A percentile compares a stretch with the other conserved stretches of the same genome.
These are phyloP conservation scores for Usnea hakonensis DNA, from an alignment of 495 filamentous ascomycete genomes.

Conservation along the genomic window DNA sequence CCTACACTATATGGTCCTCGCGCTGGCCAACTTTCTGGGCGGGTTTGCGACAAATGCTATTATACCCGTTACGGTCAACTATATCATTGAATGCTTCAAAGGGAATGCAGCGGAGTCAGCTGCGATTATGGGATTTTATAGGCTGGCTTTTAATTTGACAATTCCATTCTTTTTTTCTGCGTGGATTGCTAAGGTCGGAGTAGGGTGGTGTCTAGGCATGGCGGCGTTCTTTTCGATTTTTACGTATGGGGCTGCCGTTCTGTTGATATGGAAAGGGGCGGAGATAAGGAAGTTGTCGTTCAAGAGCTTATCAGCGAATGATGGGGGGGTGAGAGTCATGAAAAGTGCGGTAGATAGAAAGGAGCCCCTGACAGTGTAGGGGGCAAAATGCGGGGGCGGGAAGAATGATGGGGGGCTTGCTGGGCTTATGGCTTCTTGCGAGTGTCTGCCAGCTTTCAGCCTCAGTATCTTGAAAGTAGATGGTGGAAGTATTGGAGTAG, in stretches of 20 bases:
- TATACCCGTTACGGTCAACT: constrained; percentile 30
- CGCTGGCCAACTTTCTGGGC: constrained; percentile 33
- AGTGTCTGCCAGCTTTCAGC: too few species aligned
- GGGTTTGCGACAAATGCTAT: constrained; percentile 34
- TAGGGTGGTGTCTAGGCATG: constrained; percentile 35
- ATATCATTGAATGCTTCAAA: constrained; percentile 43
- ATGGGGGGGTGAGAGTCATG: constrained; percentile 2
- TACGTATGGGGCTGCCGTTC: constrained; percentile 30
- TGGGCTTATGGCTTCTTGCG: too few species aligned
- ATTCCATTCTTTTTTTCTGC: constrained; percentile 42
- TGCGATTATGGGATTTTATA: constrained; percentile 36
- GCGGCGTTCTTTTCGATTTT: constrained; percentile 38
- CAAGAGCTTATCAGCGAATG: constrained; percentile 4
- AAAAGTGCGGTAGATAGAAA: too few species aligned
- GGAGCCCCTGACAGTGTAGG: too few species aligned
- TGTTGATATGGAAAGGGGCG: constrained; percentile 30
- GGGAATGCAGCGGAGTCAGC: constrained; percentile 37
- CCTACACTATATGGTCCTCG: constrained; percentile 41
- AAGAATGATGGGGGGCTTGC: too few species aligned
- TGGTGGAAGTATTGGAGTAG: too few species aligned
- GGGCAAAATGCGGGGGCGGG: too few species aligned
- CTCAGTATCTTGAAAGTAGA: too few species aligned
- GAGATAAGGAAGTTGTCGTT: not conserved
- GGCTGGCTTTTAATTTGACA: constrained; percentile 37
- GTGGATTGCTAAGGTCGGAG: constrained; percentile 37